Evolutionary conservation across 2,329 filamentous ascomycete genomes (phyloP).

Genomic region (Trichoderma sp.): DNA sequence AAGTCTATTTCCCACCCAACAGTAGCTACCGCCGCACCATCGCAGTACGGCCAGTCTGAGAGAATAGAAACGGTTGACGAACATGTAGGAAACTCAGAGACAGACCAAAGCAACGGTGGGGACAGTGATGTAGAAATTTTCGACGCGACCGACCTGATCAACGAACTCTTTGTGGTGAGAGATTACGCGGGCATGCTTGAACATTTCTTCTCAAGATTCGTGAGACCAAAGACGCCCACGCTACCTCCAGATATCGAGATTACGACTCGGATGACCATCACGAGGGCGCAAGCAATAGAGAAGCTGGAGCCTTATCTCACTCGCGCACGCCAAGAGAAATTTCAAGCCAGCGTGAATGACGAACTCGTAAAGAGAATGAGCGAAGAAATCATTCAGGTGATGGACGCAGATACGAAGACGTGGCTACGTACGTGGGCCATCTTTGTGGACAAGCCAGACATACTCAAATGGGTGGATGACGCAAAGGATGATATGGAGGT

Average conservation of each 20-base stretch:
- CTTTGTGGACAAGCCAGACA: not conserved
- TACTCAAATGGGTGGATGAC: not conserved
- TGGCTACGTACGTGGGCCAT: not conserved
- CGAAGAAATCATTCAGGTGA: not conserved
- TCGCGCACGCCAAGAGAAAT: not conserved
- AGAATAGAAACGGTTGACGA: not conserved
- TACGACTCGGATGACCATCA: not conserved
- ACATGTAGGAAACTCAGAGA: not conserved
- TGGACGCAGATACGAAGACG: not conserved
- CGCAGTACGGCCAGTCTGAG: not conserved
- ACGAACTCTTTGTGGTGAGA: no score
- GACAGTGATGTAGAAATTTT: not conserved
- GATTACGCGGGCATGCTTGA: no score
- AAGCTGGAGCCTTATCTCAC: not conserved
- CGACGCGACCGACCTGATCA: not conserved
- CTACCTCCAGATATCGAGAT: not conserved
- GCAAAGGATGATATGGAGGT: not conserved
- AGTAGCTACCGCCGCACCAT: not conserved
- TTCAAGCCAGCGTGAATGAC: not conserved
- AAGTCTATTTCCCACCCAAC: not conserved
- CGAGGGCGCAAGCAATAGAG: not conserved
- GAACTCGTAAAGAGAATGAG: not conserved
- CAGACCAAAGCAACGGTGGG: not conserved
- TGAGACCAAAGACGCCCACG: not conserved
- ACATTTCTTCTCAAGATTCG: no score